Conservation (phyloP, 148 eudicot species). For the Rhododendron ovatum region DNA sequence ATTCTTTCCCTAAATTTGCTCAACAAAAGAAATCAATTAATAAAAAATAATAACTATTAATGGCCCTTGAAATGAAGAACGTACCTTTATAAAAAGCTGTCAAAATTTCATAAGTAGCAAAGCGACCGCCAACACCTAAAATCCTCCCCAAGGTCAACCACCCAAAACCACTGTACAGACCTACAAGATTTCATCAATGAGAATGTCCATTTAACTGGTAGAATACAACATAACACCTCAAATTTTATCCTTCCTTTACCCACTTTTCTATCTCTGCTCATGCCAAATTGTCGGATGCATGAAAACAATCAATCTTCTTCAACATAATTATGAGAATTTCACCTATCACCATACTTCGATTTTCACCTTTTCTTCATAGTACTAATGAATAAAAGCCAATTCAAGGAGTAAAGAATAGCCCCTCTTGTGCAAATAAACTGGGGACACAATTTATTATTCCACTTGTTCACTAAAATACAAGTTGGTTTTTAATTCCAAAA, state of each 20-base stretch:
- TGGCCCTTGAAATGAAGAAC: neutral
- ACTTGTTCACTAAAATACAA: too few species aligned
- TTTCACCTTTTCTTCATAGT: neutral
- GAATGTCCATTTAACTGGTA: neutral
- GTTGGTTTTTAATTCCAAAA: neutral
- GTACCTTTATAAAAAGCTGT: constrained; percentile 19
- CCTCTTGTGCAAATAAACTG: neutral
- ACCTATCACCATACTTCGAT: neutral
- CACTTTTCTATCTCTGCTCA: neutral
- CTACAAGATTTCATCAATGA: constrained; percentile 15
- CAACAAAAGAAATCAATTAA: neutral
- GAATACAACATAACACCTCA: neutral
- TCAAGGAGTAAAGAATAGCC: neutral
- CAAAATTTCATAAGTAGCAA: constrained; percentile 75
- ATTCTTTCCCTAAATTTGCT: neutral
- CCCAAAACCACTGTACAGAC: constrained; percentile 66
- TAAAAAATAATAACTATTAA: neutral
- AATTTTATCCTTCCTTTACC: neutral
- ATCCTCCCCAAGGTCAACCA: constrained; percentile 74
- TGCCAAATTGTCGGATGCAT: neutral
- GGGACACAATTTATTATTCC: neutral
- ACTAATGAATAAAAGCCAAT: neutral
- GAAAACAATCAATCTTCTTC: neutral
- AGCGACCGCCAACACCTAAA: constrained; percentile 70
- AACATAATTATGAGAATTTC: neutral